Conservation (phyloP, 2,329 filamentous ascomycete genomes). For the Hymenoscyphus scutula region DNA sequence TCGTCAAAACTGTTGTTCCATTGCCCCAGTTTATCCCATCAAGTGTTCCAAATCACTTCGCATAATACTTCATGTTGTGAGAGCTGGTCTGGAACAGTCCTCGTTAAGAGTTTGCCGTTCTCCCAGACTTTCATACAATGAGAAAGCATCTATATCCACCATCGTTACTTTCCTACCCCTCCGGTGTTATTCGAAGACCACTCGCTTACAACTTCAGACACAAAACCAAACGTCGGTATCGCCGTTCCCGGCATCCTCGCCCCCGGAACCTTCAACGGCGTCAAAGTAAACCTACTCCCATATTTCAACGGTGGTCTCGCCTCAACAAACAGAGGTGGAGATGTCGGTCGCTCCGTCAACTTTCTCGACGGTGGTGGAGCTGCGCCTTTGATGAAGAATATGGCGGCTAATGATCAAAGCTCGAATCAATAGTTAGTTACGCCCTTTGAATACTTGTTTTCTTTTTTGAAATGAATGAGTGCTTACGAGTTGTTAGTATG, state of each 20-base stretch:
- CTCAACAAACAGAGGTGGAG: slow-evolving; percentile 52
- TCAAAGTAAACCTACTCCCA: slow-evolving; percentile 53
- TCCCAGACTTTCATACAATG: too few species aligned
- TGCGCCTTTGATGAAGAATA: slow-evolving; percentile 53
- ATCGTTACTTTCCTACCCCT: too few species aligned
- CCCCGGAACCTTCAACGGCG: slow-evolving; percentile 47
- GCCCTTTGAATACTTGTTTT: not conserved
- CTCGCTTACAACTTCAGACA: slow-evolving; percentile 40
- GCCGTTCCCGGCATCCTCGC: slow-evolving; percentile 57
- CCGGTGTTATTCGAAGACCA: not conserved
- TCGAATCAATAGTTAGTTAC: slow-evolving; percentile 53
- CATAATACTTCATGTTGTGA: too few species aligned
- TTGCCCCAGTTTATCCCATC: too few species aligned
- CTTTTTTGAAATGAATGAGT: too few species aligned
- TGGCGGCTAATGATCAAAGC: slow-evolving; percentile 47
- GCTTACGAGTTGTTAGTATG: slow-evolving; percentile 32
- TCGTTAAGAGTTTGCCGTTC: too few species aligned
- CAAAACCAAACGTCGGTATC: slow-evolving; percentile 50
- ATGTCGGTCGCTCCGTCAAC: slow-evolving; percentile 49
- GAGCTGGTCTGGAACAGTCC: too few species aligned
- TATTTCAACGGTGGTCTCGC: slow-evolving; percentile 57
- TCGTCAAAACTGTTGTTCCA: not conserved
- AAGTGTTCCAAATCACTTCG: too few species aligned
- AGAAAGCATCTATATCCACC: too few species aligned
- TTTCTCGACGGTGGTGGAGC: slow-evolving; percentile 61